Evolutionary conservation across 257 asterid species (phyloP), one percentile per base, ranked within the genome.

Genomic region (Solanum ossicruentum): DNA sequence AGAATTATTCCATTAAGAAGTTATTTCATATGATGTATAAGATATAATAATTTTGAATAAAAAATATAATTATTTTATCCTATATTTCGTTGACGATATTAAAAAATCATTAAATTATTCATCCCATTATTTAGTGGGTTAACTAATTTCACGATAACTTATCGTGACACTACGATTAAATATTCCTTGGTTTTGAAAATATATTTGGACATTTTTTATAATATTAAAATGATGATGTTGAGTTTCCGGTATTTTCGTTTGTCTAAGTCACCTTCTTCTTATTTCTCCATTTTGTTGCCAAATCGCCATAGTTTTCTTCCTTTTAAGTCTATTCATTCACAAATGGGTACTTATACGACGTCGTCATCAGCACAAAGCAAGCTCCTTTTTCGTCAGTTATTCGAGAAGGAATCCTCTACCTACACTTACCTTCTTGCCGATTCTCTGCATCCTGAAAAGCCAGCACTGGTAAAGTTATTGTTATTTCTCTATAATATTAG

Each of bases 341-440:
- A 82, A 91, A 39, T 92, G 98, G 92, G 60, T 69, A 87, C 94
- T 51, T 89, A 92, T 85, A 79, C 97, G 89, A 92, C 97, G 87
- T 83, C 97, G 89, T 91, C 93, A 43, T 78, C 56, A 32, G 84
- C 92, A 5, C 54, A 70, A 70, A 82, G 71, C 26, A 92, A 86
- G 85, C 90, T 96, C 88, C 87, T 96, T n/a, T 93, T 95, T 67
- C 94, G 98, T n/a, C 98, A 96, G 91, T 92, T 96, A 18, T 96
- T 95, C 79, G 98, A 96, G 96, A 93, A 95, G 91, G 99, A 96
- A 1, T 96, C 99, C 36, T 95, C 91, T 57, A 95, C 99, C 66
- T 96, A 90, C 85, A 95, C 99, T 87, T 96, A 96, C 88, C 97
- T 96, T 79, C 97, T 96, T 75, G 99, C 99, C 70, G 98, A 96